Evolutionary conservation across 2,329 filamentous ascomycete species (phyloP), one percentile per base, ranked within the genome.

Genomic region (Albifimbria verrucaria): DNA sequence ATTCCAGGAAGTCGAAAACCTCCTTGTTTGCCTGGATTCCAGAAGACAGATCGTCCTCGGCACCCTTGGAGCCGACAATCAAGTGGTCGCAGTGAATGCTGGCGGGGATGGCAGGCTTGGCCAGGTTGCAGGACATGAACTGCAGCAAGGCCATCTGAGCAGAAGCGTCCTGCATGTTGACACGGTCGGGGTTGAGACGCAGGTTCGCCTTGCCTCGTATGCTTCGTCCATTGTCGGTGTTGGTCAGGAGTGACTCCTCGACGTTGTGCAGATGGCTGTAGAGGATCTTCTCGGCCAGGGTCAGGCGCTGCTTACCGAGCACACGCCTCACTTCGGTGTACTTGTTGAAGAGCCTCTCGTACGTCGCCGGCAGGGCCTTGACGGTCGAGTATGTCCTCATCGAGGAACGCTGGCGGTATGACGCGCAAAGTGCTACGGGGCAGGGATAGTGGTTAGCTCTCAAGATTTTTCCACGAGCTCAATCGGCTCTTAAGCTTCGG

Each of bases 81-180:
- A 99, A 87, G 72, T 99, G 94, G 76, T 99, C 94, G 74, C 94
- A 99, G 77, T 99, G 94, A 62, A 97, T 97, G 71, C 92, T 97
- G 48, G 94, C 93, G 11, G 94, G 94, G 48, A 99, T 93, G 10
- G 92, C 92, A 2, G 94, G 96, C 55, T 85, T 85, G 24, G 88
- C 89, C 51, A 99, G 81, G 52, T 91, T 90, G 72, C 94, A 99
- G 24, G 90, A 90, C 93, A 99, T 99, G 80, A 99, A 99, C 74
- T 99, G 94, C 63, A 99, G 77, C 59, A 99, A 78, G 2, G 94
- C 94, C 94, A 99, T 99, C 77, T 99, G 94, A 6, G 94, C 94
- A 25, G 91, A 96, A 15, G 94, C 94, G 77, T 99, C 94, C 75
- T 99, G 94, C 94, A 99, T 99, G 59, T 95, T 95, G 62, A 97